Conservation (phyloP, 106 monocot species). For the Alisma plantagoaquatica region DNA sequence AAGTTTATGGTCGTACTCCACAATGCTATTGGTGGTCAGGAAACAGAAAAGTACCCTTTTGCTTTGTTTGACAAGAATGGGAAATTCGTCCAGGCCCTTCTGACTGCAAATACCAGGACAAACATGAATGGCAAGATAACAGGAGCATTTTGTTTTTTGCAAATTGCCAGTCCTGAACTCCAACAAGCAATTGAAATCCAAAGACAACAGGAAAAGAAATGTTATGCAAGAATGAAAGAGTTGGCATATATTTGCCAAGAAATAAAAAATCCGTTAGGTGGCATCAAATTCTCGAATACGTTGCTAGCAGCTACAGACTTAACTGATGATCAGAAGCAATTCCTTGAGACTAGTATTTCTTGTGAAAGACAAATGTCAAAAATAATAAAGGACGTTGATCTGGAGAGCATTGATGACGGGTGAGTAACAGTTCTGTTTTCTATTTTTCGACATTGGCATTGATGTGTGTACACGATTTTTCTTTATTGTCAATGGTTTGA, state of each 20-base stretch:
- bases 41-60: slow-evolving; percentile 80
- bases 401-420: slow-evolving; percentile 79
- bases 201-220: slow-evolving; percentile 79
- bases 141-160: slow-evolving; percentile 92
- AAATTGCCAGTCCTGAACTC: slow-evolving; percentile 83
- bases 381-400: slow-evolving; percentile 52
- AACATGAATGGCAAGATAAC: slow-evolving; percentile 55
- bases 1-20: slow-evolving; percentile 96
- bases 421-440: slow-evolving; percentile 21
- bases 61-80: slow-evolving; percentile 77
- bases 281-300: slow-evolving; percentile 75
- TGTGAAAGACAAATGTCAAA: slow-evolving; percentile 86
- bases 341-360: slow-evolving; percentile 75
- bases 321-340: slow-evolving; percentile 85
- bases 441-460: neutral
- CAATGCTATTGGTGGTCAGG: slow-evolving; percentile 73
- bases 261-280: slow-evolving; percentile 79
- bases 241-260: slow-evolving; percentile 88
- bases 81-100: slow-evolving; percentile 71
- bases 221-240: slow-evolving; percentile 81
- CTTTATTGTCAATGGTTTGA: too few species aligned
- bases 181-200: slow-evolving; percentile 85
- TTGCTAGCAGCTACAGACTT: slow-evolving; percentile 69
- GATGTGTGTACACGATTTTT: too few species aligned
- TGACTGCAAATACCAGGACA: slow-evolving; percentile 75